phyloP scores from a whole-genome alignment of 345 rosid genomes.

The Bruguiera parviflora region DNA sequence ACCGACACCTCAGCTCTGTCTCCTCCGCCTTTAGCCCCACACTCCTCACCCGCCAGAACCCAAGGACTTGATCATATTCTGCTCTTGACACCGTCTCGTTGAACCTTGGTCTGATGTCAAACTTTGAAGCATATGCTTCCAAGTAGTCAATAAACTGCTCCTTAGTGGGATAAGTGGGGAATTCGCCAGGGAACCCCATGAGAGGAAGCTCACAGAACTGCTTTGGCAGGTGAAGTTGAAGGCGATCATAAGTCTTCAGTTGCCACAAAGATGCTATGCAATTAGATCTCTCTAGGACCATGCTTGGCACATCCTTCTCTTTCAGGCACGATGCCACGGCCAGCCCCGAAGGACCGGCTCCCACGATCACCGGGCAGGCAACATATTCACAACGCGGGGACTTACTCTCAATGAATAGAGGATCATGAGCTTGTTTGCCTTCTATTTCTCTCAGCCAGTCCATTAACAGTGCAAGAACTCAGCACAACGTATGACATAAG shows the following conservation, averaged over 20 bases:
- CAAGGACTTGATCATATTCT: conserved; percentile 31
- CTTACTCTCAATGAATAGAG: conserved; percentile 30
- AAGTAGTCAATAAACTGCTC: conserved; percentile 24
- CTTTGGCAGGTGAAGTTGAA: conserved; percentile 32
- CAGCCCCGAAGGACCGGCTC: conserved; percentile 26
- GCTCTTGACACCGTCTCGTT: conserved; percentile 42
- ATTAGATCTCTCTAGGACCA: conserved; percentile 23
- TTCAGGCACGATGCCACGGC: conserved; percentile 31
- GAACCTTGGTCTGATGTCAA: conserved; percentile 36
- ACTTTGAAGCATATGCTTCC: conserved; percentile 18
- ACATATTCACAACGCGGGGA: conserved; percentile 30
- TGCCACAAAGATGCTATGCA: conserved; percentile 35
- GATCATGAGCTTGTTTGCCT: conserved; percentile 79
- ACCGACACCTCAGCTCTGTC: conserved; percentile 45
- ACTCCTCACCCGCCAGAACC: conserved; percentile 45
- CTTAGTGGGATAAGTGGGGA: conserved; percentile 28
- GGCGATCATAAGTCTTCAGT: conserved; percentile 29
- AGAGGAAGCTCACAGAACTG: conserved; percentile 33
- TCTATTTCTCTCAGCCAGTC: conserved; percentile 63
- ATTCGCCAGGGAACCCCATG: conserved; percentile 19
- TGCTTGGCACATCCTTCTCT: conserved; percentile 15
- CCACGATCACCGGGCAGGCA: conserved; percentile 30
- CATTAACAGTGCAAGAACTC: conserved; percentile 27
- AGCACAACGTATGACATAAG: neutral
- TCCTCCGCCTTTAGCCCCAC: conserved; percentile 15